Evolutionary conservation across 208 protist species (phyloP), one percentile per base, ranked within the genome.

Genomic region (Leishmania arabica): DNA sequence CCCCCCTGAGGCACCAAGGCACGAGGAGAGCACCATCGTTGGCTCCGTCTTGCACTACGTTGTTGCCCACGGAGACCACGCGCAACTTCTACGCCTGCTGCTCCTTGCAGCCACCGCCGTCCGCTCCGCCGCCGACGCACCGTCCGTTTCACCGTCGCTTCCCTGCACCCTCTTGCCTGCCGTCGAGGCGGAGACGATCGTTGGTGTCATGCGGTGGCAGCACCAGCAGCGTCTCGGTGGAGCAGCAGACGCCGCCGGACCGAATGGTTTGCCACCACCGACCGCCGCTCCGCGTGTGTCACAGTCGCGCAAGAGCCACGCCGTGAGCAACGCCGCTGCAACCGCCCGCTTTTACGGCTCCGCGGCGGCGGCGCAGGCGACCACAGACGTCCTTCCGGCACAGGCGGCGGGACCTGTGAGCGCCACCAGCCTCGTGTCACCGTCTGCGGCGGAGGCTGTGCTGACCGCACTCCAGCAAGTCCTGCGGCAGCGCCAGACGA

Each of bases 41-140:
- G 93, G 93, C 6, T 91, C 91, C 0, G 37, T 96, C n/a, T 56
- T 96, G 81, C 93, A 96, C 80, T 91, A 92, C 69, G 79, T 95
- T n/a, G 88, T 96, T 47, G 85, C 86, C 62, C 82, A 89, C 56
- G 87, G 87, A 27, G 91, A 96, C 56, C 88, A 89, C 64, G 82
- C 81, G 15, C 86, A 91, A 37, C 81, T 96, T 69, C 73, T 94
- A 54, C 87, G 91, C 54, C 80, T 94, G 37, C 90, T 96, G 19
- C 79, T 89, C 17, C 74, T 92, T 9, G 65, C 85, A 31, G 89
- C 86, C 17, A 31, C 68, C 7, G 21, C 17, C 13, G 8, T n/a
- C 51, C 17, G n/a, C 56, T 24, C 9, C 56, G 24, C 56, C 24
- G 24, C 58, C 27, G 58, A 17, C 76, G 19, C 45, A 80, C 8